Evolutionary conservation across 176 grass and related monocot genomes (phyloP).

Genomic region (Paspalum vaginatum): DNA sequence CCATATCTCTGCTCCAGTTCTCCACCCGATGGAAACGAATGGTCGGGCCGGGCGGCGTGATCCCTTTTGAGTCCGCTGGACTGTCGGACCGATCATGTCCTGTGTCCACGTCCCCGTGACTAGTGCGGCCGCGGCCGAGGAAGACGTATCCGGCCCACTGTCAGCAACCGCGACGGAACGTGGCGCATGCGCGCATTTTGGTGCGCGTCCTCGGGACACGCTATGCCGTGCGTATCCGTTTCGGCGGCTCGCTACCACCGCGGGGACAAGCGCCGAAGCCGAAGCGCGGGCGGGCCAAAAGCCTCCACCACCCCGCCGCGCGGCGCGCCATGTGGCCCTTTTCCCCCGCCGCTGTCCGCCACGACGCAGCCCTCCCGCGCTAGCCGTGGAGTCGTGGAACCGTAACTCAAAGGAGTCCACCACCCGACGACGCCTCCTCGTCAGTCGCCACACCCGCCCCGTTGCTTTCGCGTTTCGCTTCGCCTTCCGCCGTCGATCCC

Average conservation of each 20-base stretch:
- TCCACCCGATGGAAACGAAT: too few relatives aligned
- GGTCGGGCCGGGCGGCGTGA: too few relatives aligned
- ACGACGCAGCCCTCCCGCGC: constrained; percentile 18
- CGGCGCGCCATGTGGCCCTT: constrained; percentile 8
- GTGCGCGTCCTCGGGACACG: too few relatives aligned
- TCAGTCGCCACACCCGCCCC: neutral
- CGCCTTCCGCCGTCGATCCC: constrained; percentile 9
- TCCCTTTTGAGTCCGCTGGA: too few relatives aligned
- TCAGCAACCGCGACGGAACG: too few relatives aligned
- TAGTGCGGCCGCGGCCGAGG: too few relatives aligned
- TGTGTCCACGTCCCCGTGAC: too few relatives aligned
- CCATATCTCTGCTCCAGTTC: too few relatives aligned
- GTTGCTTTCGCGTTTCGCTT: constrained; percentile 33
- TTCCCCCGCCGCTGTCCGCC: neutral
- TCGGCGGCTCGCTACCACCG: neutral
- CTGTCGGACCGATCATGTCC: too few relatives aligned
- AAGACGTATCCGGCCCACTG: too few relatives aligned
- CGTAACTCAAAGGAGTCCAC: constrained; percentile 8
- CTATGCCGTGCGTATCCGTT: neutral
- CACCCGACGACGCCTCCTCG: constrained; percentile 17
- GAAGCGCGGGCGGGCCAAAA: neutral
- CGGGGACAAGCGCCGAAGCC: constrained; percentile 10
- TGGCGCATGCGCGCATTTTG: too few relatives aligned
- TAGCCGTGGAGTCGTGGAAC: constrained; percentile 14
- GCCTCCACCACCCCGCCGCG: neutral